phyloP scores from a whole-genome alignment of 2,329 filamentous ascomycete genomes.

The Neoarthrinium moseri region DNA sequence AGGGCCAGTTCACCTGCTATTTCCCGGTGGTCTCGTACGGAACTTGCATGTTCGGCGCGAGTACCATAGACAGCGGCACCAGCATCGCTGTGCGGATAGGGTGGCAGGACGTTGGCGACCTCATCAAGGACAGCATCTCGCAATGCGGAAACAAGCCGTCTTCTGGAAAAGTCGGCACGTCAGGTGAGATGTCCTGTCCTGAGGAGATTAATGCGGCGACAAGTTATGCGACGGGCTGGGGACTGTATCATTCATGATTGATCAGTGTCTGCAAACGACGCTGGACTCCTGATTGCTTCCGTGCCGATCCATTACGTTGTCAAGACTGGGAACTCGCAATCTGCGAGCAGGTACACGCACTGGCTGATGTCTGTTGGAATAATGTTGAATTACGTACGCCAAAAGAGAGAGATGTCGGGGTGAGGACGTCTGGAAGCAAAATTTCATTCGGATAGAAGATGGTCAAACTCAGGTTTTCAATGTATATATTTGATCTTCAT shows the following conservation, averaged over 20 bases:
- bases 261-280: not conserved
- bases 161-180: constrained; percentile 3
- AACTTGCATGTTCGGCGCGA: constrained; percentile 7
- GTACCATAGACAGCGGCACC: constrained; percentile 1
- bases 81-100: constrained; percentile 1
- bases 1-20: constrained; percentile 7
- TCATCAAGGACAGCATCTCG: constrained; percentile 5
- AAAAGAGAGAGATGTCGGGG: too few species aligned
- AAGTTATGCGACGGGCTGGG: constrained; percentile 1
- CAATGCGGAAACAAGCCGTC: constrained; percentile 1
- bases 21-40: constrained; percentile 6
- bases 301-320: too few species aligned
- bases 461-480: too few species aligned
- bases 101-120: constrained; percentile 7
- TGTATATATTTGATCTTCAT: too few species aligned
- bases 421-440: too few species aligned
- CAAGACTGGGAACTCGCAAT: too few species aligned
- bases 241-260: constrained; percentile 2
- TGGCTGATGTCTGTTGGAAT: too few species aligned
- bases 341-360: too few species aligned
- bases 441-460: too few species aligned
- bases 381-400: too few species aligned
- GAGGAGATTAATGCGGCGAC: not conserved
- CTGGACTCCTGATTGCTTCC: not conserved
- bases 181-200: constrained; percentile 4